phyloP scores from a whole-genome alignment of 768 basidiomycete genomes.

The Phaeotremella fagi region DNA sequence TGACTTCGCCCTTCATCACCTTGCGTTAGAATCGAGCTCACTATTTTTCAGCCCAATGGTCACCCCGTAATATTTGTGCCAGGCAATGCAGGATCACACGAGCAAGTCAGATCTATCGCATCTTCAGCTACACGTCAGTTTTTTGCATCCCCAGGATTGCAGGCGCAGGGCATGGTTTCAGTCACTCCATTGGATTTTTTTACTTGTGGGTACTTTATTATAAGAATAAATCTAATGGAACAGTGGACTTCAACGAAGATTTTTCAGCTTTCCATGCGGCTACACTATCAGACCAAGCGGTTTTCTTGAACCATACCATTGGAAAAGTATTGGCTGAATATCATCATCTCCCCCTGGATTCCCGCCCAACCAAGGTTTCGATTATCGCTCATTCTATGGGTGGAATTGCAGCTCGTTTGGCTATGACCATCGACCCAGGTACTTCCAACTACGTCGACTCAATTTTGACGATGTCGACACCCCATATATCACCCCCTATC shows the following conservation, averaged over 20 bases:
- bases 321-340: constrained; percentile 45
- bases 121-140: constrained; percentile 82
- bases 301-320: constrained; percentile 67
- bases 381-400: constrained; percentile 97
- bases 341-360: constrained; percentile 25
- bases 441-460: constrained; percentile 7
- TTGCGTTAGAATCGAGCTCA: background rate
- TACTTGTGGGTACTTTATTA: constrained; percentile 57
- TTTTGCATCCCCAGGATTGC: constrained; percentile 56
- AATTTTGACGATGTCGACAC: constrained; percentile 94
- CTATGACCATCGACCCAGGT: constrained; percentile 53
- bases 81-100: constrained; percentile 92
- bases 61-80: constrained; percentile 93
- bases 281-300: constrained; percentile 75
- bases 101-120: constrained; percentile 90
- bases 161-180: constrained; percentile 2
- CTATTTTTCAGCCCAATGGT: constrained; percentile 49
- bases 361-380: constrained; percentile 58
- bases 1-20: constrained; percentile 12
- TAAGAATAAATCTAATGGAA: background rate
- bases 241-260: constrained; percentile 96
- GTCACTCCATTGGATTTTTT: constrained; percentile 69
- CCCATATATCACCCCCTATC: constrained; percentile 80
- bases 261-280: constrained; percentile 90
- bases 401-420: constrained; percentile 77